A percentile compares a stretch with the other conserved stretches of the same genome.
phyloP scores from a whole-genome alignment of 1,139 yeast species.

The Eremothecium gossypii region DNA sequence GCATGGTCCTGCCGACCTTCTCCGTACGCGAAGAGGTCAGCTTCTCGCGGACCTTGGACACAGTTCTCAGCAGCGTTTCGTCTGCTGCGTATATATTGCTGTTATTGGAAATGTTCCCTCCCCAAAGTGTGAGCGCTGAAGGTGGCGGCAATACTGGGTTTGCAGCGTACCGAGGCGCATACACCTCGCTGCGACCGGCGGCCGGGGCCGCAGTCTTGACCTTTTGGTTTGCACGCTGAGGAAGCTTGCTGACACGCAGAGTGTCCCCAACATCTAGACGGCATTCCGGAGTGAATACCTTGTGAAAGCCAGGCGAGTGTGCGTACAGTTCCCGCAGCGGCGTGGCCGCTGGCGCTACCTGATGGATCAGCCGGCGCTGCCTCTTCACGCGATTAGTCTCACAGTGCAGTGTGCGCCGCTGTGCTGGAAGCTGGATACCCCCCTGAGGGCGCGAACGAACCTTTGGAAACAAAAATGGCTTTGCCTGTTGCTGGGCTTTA shows the following conservation, averaged over 20 bases:
- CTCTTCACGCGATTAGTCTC: slow-evolving; percentile 9
- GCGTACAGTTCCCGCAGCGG: slow-evolving; percentile 17
- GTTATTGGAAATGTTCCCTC: neutral
- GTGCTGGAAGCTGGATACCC: neutral
- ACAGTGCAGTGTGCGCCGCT: slow-evolving; percentile 7
- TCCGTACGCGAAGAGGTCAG: neutral
- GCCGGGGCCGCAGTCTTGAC: slow-evolving; percentile 8
- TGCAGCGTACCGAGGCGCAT: slow-evolving; percentile 3
- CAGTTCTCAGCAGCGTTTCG: neutral
- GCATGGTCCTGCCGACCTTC: neutral
- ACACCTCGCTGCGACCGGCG: slow-evolving; percentile 7
- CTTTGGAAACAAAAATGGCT: neutral
- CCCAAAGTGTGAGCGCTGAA: slow-evolving; percentile 4
- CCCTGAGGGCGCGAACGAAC: neutral
- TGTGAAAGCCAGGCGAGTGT: slow-evolving; percentile 27
- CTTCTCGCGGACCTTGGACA: neutral
- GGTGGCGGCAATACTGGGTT: neutral
- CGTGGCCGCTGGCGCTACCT: slow-evolving; percentile 2
- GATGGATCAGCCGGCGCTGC: neutral
- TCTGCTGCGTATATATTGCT: neutral
- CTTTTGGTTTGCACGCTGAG: slow-evolving; percentile 24
- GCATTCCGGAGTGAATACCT: slow-evolving; percentile 21
- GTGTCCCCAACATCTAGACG: slow-evolving; percentile 26
- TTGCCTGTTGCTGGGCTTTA: slow-evolving; percentile 10
- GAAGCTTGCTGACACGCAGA: slow-evolving; percentile 18